Percentiles rank a stretch among this genome's conserved stretches.
phyloP scores from a whole-genome alignment of 192 early-diverging fungal genomes.

The Bifiguratus adelaidae region DNA sequence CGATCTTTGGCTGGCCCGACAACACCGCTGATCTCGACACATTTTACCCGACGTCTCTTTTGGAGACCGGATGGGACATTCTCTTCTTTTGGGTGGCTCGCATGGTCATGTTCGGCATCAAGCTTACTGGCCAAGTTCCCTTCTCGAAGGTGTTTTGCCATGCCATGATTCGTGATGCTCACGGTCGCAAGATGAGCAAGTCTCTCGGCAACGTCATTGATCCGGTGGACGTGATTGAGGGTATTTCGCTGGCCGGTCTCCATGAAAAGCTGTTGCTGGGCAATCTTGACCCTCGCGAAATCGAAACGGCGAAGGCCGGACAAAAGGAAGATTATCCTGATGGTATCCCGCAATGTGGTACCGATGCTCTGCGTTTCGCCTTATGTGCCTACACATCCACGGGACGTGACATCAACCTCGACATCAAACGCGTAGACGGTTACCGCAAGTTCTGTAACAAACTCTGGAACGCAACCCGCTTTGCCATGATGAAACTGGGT shows the following conservation, averaged over 20 bases:
- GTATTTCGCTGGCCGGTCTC: constrained; percentile 71
- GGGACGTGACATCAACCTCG: constrained; percentile 87
- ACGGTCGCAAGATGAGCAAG: constrained; percentile 98
- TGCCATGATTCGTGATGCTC: constrained; percentile 95
- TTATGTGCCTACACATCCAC: constrained; percentile 65
- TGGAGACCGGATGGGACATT: constrained; percentile 99
- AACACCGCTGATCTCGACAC: constrained; percentile 70
- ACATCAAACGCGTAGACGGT: constrained; percentile 93
- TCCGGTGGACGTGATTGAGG: constrained; percentile 93
- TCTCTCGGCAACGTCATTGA: constrained; percentile 96
- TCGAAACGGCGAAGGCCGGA: constrained; percentile 75
- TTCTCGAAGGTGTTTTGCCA: constrained; percentile 96
- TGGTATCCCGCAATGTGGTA: constrained; percentile 97
- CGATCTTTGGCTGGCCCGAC: constrained; percentile 95
- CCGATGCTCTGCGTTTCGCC: constrained; percentile 86
- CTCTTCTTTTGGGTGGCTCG: constrained; percentile 99
- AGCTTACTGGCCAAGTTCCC: constrained; percentile 90
- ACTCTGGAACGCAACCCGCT: constrained; percentile 96
- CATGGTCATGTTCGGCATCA: constrained; percentile 98
- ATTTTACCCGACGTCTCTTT: constrained; percentile 85
- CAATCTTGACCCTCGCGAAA: constrained; percentile 86
- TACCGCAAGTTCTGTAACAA: constrained; percentile 99
- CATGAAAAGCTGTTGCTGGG: constrained; percentile 68
- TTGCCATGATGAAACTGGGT: constrained; percentile 94
- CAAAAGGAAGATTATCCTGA: constrained; percentile 82